phyloP scores from a whole-genome alignment of 495 filamentous ascomycete genomes.

The Acidiella bohemica region DNA sequence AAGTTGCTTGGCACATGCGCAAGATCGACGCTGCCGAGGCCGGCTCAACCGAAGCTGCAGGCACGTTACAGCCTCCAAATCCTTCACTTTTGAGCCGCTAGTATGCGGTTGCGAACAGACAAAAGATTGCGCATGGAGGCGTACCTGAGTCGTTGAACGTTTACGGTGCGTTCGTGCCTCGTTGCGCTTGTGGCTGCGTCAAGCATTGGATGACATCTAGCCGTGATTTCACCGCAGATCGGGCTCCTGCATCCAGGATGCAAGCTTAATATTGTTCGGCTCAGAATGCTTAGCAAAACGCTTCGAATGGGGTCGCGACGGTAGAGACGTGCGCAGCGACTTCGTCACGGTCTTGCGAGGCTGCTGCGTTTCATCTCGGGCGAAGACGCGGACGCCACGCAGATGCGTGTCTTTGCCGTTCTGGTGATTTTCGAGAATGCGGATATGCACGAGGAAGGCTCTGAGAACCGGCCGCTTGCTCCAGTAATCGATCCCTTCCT shows the following conservation, averaged over 20 bases:
- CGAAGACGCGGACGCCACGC: conserved; percentile 83
- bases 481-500: conserved; percentile 17
- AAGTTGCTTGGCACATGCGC: too few species aligned
- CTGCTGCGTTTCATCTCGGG: conserved; percentile 38
- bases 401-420: conserved; percentile 99
- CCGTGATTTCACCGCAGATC: conserved; percentile 18
- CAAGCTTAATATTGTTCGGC: conserved; percentile 11
- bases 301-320: neutral
- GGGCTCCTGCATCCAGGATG: conserved; percentile 16
- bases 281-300: neutral
- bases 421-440: conserved; percentile 89
- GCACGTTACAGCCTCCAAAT: too few species aligned
- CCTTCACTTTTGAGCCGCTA: too few species aligned
- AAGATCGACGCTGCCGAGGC: too few species aligned
- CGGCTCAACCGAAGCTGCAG: too few species aligned
- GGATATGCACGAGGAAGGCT: conserved; percentile 75
- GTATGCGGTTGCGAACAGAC: too few species aligned
- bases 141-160: too few species aligned
- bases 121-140: too few species aligned
- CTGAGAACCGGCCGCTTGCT: conserved; percentile 45
- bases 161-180: too few species aligned
- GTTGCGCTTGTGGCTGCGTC: neutral
- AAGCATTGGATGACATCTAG: neutral
- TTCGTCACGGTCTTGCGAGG: neutral
- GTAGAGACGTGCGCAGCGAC: neutral